phyloP scores from a whole-genome alignment of 164 flowering plant genomes.

The Platanus orientalis region DNA sequence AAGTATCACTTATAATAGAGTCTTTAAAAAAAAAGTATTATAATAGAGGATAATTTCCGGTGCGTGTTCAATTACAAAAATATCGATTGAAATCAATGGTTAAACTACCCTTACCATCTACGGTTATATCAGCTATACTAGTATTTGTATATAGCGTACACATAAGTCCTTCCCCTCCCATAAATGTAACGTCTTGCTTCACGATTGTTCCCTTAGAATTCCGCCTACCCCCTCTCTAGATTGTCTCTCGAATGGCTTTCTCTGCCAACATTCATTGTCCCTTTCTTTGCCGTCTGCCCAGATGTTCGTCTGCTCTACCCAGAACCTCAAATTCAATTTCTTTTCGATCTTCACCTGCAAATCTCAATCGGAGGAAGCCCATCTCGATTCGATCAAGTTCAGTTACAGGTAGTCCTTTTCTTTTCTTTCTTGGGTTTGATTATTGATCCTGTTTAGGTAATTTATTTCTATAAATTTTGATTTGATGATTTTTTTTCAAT shows the following conservation, averaged over 20 bases:
- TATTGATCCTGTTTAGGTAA: background rate
- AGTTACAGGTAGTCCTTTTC: slow-evolving; percentile 32
- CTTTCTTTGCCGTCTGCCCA: slow-evolving; percentile 17
- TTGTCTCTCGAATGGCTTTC: slow-evolving; percentile 37
- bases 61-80: too few species aligned
- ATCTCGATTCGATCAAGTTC: slow-evolving; percentile 46
- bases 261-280: slow-evolving; percentile 23
- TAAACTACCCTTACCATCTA: too few species aligned
- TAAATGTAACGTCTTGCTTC: background rate
- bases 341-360: slow-evolving; percentile 26
- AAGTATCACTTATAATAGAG: too few species aligned
- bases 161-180: too few species aligned
- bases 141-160: too few species aligned
- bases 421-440: background rate
- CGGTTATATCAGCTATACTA: too few species aligned
- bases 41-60: too few species aligned
- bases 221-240: background rate
- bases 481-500: background rate
- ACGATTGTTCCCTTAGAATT: background rate
- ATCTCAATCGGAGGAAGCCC: slow-evolving; percentile 29
- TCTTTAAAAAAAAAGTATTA: too few species aligned
- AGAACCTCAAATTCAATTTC: slow-evolving; percentile 29
- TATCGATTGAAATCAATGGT: too few species aligned
- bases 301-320: slow-evolving; percentile 3
- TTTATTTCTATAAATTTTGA: background rate